Evolutionary conservation across 2,329 filamentous ascomycete species (phyloP).

Genomic region (Diaporthe sp.): DNA sequence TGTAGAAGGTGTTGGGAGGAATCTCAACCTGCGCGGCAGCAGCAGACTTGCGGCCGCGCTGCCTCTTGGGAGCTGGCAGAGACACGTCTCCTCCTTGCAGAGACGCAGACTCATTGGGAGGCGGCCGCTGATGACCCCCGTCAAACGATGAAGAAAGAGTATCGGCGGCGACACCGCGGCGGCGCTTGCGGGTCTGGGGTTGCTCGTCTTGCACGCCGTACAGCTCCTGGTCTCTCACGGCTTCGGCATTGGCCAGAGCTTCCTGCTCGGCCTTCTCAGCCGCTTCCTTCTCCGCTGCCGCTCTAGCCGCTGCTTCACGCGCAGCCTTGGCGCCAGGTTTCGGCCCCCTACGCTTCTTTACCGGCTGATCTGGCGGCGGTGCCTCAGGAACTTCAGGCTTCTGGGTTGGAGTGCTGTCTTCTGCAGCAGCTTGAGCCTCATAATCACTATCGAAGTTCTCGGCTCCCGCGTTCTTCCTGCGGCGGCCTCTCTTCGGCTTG

Average conservation of each 20-base stretch:
- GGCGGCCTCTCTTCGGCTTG: constrained; percentile 29
- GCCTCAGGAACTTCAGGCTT: constrained; percentile 32
- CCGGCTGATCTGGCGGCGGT: constrained; percentile 27
- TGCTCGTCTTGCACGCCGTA: constrained; percentile 17
- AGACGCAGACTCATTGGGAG: constrained; percentile 4
- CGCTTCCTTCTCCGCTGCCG: constrained; percentile 29
- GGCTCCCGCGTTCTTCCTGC: constrained; percentile 31
- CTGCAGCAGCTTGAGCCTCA: constrained; percentile 19
- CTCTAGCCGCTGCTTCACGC: constrained; percentile 32
- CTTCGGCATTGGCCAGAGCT: constrained; percentile 9
- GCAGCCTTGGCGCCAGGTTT: constrained; percentile 34
- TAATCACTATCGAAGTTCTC: constrained; percentile 30
- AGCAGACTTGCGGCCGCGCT: constrained; percentile 33
- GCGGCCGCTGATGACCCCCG: not conserved
- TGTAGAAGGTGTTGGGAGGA: constrained; percentile 41
- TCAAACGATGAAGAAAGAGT: constrained; percentile 30
- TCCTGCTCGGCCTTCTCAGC: constrained; percentile 28
- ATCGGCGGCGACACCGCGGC: constrained; percentile 27
- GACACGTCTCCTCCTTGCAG: constrained; percentile 27
- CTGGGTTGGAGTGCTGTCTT: not conserved
- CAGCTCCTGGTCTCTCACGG: not conserved
- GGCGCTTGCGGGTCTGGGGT: constrained; percentile 29
- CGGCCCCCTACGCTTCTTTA: constrained; percentile 29
- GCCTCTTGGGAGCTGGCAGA: constrained; percentile 37
- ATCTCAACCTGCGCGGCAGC: constrained; percentile 38